Evolutionary conservation across 768 basidiomycete species (phyloP).

Genomic region (Boletus pseudopeckii): DNA sequence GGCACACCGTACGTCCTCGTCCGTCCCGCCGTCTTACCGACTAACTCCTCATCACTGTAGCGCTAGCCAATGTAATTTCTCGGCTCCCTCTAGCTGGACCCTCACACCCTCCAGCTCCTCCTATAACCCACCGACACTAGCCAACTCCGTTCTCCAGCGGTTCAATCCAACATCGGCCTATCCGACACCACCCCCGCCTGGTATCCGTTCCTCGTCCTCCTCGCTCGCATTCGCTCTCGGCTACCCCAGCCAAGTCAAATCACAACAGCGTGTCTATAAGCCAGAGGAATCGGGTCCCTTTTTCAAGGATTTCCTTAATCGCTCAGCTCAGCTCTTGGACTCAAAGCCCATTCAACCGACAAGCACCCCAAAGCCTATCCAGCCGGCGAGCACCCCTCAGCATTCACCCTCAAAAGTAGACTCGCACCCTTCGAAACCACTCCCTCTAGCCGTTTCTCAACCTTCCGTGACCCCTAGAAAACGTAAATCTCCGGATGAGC

Average conservation of each 20-base stretch:
- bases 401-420: constrained; percentile 16
- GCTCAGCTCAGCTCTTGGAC: constrained; percentile 45
- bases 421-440: constrained; percentile 15
- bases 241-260: constrained; percentile 30
- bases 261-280: constrained; percentile 35
- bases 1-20: constrained; percentile 43
- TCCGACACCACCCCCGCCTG: constrained; percentile 67
- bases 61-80: constrained; percentile 29
- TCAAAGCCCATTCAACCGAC: constrained; percentile 19
- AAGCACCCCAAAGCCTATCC: constrained; percentile 13
- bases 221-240: constrained; percentile 76
- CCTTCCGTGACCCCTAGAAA: constrained; percentile 60
- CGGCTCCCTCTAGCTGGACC: constrained; percentile 40
- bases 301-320: constrained; percentile 59
- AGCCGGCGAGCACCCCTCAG: constrained; percentile 11
- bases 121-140: constrained; percentile 55
- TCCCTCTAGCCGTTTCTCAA: background rate
- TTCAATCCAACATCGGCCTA: constrained; percentile 60
- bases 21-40: background rate
- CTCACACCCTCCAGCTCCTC: constrained; percentile 42
- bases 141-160: constrained; percentile 64
- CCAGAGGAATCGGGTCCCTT: constrained; percentile 61
- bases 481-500: constrained; percentile 58
- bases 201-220: constrained; percentile 62
- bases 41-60: constrained; percentile 10